phyloP scores from a whole-genome alignment of 768 basidiomycete genomes.

The Lyophyllum atratum region DNA sequence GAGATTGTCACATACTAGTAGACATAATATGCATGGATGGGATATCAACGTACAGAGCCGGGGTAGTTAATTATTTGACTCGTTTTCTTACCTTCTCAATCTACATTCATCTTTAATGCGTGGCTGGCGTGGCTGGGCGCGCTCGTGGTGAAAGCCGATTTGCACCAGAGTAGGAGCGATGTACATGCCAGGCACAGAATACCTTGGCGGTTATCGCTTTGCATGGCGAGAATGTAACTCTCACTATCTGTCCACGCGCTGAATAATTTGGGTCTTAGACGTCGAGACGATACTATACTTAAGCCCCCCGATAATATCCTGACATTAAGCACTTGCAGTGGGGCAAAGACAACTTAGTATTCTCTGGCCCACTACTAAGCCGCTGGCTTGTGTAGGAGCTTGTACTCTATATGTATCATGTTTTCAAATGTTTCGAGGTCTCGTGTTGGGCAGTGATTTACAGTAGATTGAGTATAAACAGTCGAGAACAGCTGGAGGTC shows the following conservation, averaged over 20 bases:
- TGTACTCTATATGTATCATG: not conserved
- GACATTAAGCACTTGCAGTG: slow-evolving; percentile 30
- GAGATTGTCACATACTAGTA: not conserved
- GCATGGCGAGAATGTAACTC: too few relatives aligned
- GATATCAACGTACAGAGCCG: not conserved
- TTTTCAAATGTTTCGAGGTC: not conserved
- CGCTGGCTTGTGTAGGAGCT: not conserved
- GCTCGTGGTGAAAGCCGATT: not conserved
- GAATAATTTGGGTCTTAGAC: too few relatives aligned
- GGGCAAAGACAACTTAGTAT: slow-evolving; percentile 32
- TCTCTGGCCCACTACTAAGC: slow-evolving; percentile 27
- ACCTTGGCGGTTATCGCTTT: too few relatives aligned
- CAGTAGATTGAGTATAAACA: too few relatives aligned
- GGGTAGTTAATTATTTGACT: slow-evolving; percentile 6
- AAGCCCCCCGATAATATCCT: slow-evolving; percentile 34
- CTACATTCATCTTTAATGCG: slow-evolving; percentile 4
- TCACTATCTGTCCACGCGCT: too few relatives aligned
- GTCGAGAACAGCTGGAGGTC: too few relatives aligned
- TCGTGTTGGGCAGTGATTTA: too few relatives aligned
- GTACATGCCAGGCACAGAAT: too few relatives aligned
- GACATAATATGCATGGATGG: not conserved
- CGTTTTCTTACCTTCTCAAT: slow-evolving; percentile 1
- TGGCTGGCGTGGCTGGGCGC: not conserved
- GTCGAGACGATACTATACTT: too few relatives aligned
- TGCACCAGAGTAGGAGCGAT: not conserved